Conservation (phyloP, 2,329 filamentous ascomycete genomes). For the Talaromyces sp. region DNA sequence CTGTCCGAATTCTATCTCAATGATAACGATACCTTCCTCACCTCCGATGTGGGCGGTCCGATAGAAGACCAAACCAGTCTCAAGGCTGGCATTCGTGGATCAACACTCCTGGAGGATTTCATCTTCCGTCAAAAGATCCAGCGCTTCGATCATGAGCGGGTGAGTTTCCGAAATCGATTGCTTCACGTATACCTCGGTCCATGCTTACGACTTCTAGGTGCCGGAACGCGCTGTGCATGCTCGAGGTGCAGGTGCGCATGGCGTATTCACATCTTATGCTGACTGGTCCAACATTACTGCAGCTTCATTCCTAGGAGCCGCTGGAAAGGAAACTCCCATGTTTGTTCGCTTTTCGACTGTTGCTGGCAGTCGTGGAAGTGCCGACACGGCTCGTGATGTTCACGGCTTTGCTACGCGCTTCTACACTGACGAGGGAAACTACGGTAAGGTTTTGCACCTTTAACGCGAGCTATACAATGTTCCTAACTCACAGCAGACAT, state of each 20-base stretch:
- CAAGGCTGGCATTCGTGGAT: conserved; percentile 61
- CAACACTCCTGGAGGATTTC: conserved; percentile 66
- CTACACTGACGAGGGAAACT: conserved; percentile 70
- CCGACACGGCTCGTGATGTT: conserved; percentile 66
- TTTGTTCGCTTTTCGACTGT: conserved; percentile 74
- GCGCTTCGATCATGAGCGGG: conserved; percentile 66
- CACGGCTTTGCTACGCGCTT: conserved; percentile 66
- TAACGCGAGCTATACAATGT: not conserved
- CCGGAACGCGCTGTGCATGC: conserved; percentile 66
- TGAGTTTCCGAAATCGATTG: conserved; percentile 29
- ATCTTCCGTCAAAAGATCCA: conserved; percentile 68
- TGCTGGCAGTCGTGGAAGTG: conserved; percentile 61
- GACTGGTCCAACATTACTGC: conserved; percentile 64
- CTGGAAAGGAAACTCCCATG: conserved; percentile 58
- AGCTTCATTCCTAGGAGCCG: conserved; percentile 56
- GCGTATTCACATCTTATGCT: conserved; percentile 63
- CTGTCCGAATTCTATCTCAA: conserved; percentile 45
- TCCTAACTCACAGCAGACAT: conserved; percentile 24
- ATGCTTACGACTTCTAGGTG: conserved; percentile 34
- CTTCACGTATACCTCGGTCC: not conserved
- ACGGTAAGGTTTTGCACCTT: conserved; percentile 23
- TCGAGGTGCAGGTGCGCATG: conserved; percentile 62
- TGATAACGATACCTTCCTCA: conserved; percentile 54
- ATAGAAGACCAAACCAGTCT: conserved; percentile 63
- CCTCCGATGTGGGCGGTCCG: conserved; percentile 63